phyloP scores from a whole-genome alignment of 1,284 basidiomycete species.

The Cryptococcus floricola region DNA sequence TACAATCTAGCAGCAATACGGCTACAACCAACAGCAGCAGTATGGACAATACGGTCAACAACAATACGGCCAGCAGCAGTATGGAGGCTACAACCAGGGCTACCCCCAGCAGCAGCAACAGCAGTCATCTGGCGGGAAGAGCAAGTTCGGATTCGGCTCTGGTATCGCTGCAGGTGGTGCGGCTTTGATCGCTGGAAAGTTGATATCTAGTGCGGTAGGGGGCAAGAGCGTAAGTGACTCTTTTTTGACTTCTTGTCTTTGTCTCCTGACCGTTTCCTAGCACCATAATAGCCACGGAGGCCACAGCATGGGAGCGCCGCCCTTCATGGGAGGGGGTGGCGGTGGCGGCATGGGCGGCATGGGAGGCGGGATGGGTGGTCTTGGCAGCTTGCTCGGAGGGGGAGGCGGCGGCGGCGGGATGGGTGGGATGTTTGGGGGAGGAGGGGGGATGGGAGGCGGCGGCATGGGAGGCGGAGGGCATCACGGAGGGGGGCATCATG shows the following conservation, averaged over 20 bases:
- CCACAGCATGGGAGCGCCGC: slow-evolving; percentile 32
- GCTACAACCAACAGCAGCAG: slow-evolving; percentile 5
- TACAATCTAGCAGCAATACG: slow-evolving; percentile 1
- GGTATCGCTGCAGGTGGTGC: slow-evolving; percentile 15
- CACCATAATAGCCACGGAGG: slow-evolving; percentile 8
- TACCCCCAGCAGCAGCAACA: slow-evolving; percentile 11
- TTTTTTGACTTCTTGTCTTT: not conserved
- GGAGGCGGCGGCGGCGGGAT: slow-evolving; percentile 10
- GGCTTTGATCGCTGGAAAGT: slow-evolving; percentile 12
- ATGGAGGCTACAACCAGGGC: slow-evolving; percentile 7
- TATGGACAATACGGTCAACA: not conserved
- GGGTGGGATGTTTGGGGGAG: slow-evolving; percentile 14
- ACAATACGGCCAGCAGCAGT: slow-evolving; percentile 1
- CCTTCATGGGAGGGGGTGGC: slow-evolving; percentile 27
- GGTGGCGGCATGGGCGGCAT: slow-evolving; percentile 10
- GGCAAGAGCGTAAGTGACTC: slow-evolving; percentile 1
- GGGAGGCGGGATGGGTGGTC: slow-evolving; percentile 9
- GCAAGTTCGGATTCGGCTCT: slow-evolving; percentile 9
- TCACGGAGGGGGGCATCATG: slow-evolving; percentile 1
- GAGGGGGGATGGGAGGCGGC: not conserved
- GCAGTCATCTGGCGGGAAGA: slow-evolving; percentile 1
- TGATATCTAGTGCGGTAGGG: slow-evolving; percentile 9
- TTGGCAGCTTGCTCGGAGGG: not conserved
- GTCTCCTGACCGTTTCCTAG: not conserved
- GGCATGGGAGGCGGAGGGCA: slow-evolving; percentile 6